A percentile compares a stretch with the other conserved stretches of the same genome.
Conservation (phyloP, 2,329 filamentous ascomycete genomes). For the Botrytis cinerea region DNA sequence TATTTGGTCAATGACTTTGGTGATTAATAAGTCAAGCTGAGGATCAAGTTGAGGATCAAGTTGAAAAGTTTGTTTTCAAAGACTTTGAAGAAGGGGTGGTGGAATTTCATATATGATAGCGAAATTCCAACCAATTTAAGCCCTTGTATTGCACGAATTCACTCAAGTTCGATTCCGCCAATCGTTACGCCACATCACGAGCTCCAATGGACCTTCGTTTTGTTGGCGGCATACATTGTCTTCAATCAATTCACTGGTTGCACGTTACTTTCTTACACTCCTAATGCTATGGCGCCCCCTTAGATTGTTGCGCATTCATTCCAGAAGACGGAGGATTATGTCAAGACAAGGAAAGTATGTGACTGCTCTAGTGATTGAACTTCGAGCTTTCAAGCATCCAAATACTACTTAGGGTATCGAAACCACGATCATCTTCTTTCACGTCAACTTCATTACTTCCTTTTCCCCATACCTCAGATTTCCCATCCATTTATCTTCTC, state of each 20-base stretch:
- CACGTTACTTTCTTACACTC: not conserved
- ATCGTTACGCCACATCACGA: not conserved
- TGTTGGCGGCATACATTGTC: not conserved
- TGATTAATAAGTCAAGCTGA: not conserved
- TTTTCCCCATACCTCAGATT: not conserved
- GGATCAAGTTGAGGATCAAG: not conserved
- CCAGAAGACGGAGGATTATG: too few relatives aligned
- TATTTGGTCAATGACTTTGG: not conserved
- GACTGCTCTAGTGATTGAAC: too few relatives aligned
- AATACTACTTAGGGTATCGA: too few relatives aligned
- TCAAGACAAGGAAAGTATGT: too few relatives aligned
- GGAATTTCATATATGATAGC: too few relatives aligned
- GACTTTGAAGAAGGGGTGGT: not conserved
- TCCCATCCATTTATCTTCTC: not conserved
- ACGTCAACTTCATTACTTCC: not conserved
- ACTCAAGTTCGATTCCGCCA: not conserved
- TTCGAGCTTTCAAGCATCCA: too few relatives aligned
- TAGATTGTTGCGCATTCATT: too few relatives aligned
- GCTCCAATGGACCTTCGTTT: not conserved
- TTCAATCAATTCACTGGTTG: not conserved
- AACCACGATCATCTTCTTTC: too few relatives aligned
- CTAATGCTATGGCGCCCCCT: not conserved
- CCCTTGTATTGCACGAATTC: not conserved
- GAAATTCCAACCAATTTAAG: not conserved
- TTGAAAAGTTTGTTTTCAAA: not conserved